phyloP scores from a whole-genome alignment of 768 basidiomycete species.

The Austroboletus eburneus region DNA sequence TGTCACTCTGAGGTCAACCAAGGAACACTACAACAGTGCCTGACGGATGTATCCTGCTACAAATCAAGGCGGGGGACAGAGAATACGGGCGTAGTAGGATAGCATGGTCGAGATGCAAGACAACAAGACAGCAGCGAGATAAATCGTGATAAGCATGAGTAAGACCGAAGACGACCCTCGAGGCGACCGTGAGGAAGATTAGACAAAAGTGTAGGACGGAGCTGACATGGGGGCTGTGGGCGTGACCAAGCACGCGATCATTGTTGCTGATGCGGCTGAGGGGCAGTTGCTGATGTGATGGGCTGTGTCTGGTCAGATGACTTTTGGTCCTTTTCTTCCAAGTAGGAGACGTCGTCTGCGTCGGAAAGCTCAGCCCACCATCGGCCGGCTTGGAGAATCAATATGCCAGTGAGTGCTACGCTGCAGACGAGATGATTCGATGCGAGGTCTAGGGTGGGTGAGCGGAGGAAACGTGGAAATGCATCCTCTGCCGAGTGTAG shows the following conservation, averaged over 20 bases:
- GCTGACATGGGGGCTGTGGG: background rate
- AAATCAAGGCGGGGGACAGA: slow-evolving; percentile 7
- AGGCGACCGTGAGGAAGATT: slow-evolving; percentile 7
- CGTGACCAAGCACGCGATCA: background rate
- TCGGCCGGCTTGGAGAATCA: slow-evolving; percentile 77
- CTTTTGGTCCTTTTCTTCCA: slow-evolving; percentile 28
- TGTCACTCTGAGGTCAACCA: slow-evolving; percentile 1
- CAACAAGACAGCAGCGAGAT: slow-evolving; percentile 26
- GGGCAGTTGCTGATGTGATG: background rate
- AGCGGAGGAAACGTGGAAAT: slow-evolving; percentile 60
- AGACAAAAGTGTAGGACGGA: slow-evolving; percentile 1
- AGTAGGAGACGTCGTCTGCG: slow-evolving; percentile 43
- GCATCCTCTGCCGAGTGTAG: slow-evolving; percentile 46
- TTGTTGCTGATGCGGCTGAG: slow-evolving; percentile 10
- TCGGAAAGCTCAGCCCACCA: slow-evolving; percentile 82
- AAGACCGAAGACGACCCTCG: background rate
- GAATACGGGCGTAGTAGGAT: slow-evolving; percentile 3
- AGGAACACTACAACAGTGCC: slow-evolving; percentile 1
- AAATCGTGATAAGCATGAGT: slow-evolving; percentile 22
- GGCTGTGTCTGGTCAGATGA: slow-evolving; percentile 11
- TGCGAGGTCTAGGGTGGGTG: slow-evolving; percentile 71
- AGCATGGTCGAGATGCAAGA: slow-evolving; percentile 21
- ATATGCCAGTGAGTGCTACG: slow-evolving; percentile 83
- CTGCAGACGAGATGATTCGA: slow-evolving; percentile 83
- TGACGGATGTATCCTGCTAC: slow-evolving; percentile 8